Conservation (phyloP, 164 flowering plant species). For the Saururus chinensis region DNA sequence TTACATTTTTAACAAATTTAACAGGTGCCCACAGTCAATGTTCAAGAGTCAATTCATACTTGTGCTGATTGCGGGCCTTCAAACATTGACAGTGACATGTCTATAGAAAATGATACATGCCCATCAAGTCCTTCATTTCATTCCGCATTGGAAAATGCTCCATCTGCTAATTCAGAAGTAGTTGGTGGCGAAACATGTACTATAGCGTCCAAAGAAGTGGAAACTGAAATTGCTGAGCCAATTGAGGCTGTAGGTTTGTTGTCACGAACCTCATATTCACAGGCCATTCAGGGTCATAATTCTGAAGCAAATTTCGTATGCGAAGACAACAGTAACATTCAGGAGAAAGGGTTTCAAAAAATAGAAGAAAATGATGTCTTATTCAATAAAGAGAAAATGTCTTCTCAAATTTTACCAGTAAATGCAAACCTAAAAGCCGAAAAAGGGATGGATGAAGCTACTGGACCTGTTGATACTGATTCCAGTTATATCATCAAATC, state of each 20-base stretch:
- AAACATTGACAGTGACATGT: not conserved
- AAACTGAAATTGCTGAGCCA: not conserved
- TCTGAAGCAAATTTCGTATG: not conserved
- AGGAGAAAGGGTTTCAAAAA: not conserved
- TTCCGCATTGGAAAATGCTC: not conserved
- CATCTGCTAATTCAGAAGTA: not conserved
- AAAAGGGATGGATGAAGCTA: not conserved
- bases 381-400: not conserved
- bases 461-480: slow-evolving; percentile 4
- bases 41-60: not conserved
- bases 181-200: not conserved
- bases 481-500: slow-evolving; percentile 3
- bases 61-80: not conserved
- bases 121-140: not conserved
- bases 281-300: not conserved
- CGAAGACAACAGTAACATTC: not conserved
- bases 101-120: not conserved
- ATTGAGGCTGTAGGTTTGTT: not conserved
- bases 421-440: slow-evolving; percentile 4
- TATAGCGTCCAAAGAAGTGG: not conserved
- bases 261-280: not conserved
- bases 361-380: not conserved
- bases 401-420: not conserved
- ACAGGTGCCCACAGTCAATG: not conserved
- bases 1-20: no score